A percentile compares a stretch with the other conserved stretches of the same genome.
Evolutionary conservation across 1,284 basidiomycete genomes (phyloP).

Genomic region (Pseudozyma sp.): DNA sequence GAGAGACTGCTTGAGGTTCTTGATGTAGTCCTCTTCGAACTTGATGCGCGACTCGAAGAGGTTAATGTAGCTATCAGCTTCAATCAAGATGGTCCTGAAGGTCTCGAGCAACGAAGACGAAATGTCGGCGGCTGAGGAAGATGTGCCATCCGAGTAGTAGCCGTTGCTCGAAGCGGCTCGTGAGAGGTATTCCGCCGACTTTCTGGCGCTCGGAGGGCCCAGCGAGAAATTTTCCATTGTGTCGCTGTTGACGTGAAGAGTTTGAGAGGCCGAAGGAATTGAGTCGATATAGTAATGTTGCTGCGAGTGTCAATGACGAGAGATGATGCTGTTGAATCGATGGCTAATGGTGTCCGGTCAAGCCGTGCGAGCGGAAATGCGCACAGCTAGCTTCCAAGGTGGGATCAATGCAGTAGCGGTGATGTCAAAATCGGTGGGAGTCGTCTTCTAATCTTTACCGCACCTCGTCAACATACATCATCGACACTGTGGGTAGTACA

Average conservation of each 20-base stretch:
- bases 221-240: slow-evolving; percentile 29
- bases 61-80: slow-evolving; percentile 61
- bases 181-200: slow-evolving; percentile 33
- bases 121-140: slow-evolving; percentile 44
- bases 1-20: slow-evolving; percentile 37
- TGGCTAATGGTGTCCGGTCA: background rate
- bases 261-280: slow-evolving; percentile 1
- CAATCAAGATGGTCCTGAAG: slow-evolving; percentile 53
- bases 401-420: background rate
- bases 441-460: background rate
- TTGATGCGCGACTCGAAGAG: slow-evolving; percentile 60
- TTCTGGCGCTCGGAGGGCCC: slow-evolving; percentile 19
- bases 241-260: background rate
- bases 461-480: background rate
- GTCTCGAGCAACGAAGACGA: slow-evolving; percentile 54
- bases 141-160: slow-evolving; percentile 31
- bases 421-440: background rate
- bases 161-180: slow-evolving; percentile 42
- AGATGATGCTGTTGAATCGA: background rate
- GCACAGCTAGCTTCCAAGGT: background rate
- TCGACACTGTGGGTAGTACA: background rate
- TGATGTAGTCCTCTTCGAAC: slow-evolving; percentile 65
- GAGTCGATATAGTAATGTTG: no score
- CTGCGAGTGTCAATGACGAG: background rate
- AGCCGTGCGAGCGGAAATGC: background rate